These are phyloP conservation scores for Madurella fahalii DNA, from an alignment of 2,329 filamentous ascomycete genomes.

Conservation along the genomic window DNA sequence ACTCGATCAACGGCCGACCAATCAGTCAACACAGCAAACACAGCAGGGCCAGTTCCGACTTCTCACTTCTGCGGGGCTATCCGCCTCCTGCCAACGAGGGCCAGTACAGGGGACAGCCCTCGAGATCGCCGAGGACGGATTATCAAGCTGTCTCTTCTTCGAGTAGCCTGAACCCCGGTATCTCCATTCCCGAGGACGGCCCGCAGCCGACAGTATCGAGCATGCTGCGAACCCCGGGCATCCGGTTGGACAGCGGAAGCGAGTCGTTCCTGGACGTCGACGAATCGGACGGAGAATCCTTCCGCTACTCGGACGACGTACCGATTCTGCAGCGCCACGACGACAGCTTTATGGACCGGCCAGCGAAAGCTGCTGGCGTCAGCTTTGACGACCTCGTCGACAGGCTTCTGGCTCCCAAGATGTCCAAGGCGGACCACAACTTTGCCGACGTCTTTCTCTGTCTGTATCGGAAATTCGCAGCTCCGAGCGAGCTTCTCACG, in stretches of 20 bases:
- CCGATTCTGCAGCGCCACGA: conserved; percentile 64
- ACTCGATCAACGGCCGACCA: conserved; percentile 47
- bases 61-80: conserved; percentile 55
- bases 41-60: conserved; percentile 67
- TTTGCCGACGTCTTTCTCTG: conserved; percentile 88
- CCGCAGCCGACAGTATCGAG: conserved; percentile 44
- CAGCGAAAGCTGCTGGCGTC: conserved; percentile 49
- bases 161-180: conserved; percentile 29
- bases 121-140: conserved; percentile 48
- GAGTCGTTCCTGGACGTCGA: conserved; percentile 63
- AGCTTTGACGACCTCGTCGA: conserved; percentile 74
- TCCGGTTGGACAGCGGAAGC: conserved; percentile 46
- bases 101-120: conserved; percentile 38
- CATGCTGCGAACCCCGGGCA: conserved; percentile 49
- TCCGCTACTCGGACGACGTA: conserved; percentile 62
- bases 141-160: conserved; percentile 34
- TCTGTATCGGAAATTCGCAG: conserved; percentile 87
- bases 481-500: conserved; percentile 72
- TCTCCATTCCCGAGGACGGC: conserved; percentile 45
- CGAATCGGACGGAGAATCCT: conserved; percentile 65
- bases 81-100: conserved; percentile 44
- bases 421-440: conserved; percentile 83
- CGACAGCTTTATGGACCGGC: conserved; percentile 54
- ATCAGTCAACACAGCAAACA: conserved; percentile 61
- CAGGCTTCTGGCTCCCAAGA: conserved; percentile 74